Evolutionary conservation across 768 basidiomycete species (phyloP), one percentile per base, ranked within the genome.

Genomic region (Pisolithus marmoratus): DNA sequence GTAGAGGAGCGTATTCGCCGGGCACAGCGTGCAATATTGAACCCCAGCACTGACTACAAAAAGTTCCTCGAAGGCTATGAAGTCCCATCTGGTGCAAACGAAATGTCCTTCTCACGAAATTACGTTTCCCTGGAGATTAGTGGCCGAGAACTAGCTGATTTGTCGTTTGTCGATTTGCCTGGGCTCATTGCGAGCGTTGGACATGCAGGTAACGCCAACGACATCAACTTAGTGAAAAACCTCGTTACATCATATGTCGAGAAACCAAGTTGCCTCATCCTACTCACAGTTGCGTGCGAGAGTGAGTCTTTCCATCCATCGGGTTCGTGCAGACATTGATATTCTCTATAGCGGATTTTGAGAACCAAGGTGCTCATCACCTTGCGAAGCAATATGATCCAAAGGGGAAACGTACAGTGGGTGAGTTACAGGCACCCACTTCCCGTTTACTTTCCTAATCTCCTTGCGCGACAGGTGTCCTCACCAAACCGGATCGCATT

Each of bases 341-440:
- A 26, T 34, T n/a, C 78, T 55, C 63, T 64, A 46, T 76, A 90
- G 89, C 86, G 48, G 87, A 91, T 55, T 87, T 86, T 20, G 85
- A 90, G 57, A 91, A 87, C 41, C 87, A 90, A 62, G 84, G 83
- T 0, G 87, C 87, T 0, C 81, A 84, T 52, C 70, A 76, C n/a
- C 68, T 90, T 0, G 80, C 85, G 0, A 83, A 82, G 58, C 46
- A 68, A 14, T 68, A 76, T 45, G 87, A 90, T 54, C 79, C 82
- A 0, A 67, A 78, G 1, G 86, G 87, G 0, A 75, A 74, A 46
- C 74, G 86, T 4, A 90, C 87, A 0, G 83, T 90, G 15, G 87
- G 88, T 86, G 54, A 14, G 75, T 59, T 6, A 19, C 24, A n/a
- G 83, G 45, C 77, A 81, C 8, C 77, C 83, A 8, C 63, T 84